Evolutionary conservation across 2,329 filamentous ascomycete species (phyloP), one percentile per base, ranked within the genome.

Genomic region (Didymella keratinophila): DNA sequence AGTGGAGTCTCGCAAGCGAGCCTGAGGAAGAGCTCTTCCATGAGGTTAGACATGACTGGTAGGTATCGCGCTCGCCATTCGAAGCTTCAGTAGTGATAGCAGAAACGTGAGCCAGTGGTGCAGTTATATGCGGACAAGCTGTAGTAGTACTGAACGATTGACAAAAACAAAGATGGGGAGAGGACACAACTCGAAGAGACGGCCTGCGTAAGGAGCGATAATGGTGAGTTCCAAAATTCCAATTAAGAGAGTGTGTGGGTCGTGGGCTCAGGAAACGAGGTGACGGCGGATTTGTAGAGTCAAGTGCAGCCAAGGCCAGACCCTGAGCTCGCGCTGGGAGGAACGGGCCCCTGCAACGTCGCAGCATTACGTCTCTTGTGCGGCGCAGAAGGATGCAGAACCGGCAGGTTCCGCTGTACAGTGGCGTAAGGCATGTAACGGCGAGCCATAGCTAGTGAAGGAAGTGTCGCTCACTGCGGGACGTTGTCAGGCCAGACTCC

Each of bases 1-100:
- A 62, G 58, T 9, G 58, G 55, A 50, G 58, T 61, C 25, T 58
- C 41, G 50, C 56, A 50, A n/a, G 56, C 57, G 8, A 62, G 57
- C 21, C 25, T 49, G 41, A 57, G 50, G 12, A 54, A 56, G 16
- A 56, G 49, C 5, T 60, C 56, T 7, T 61, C 47, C 27, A 44
- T 21, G 36, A 34, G 39, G 9, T 48, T 51, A 27, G 41, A 46
- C 58, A 60, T 65, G 41, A 28, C 27, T 37, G 25, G 9, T 23
- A 18, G 10, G 5, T 25, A 7, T 6, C 9, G 16, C 28, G 14
- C 30, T n/a, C 28, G 47, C 28, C 44, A 45, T 58, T 23, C 21
- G 28, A 20, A 25, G 2, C 25, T 23, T 9, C 23, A 6, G 18
- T 20, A 18, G 23, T 27, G 9, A 16, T 50, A 42, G 44, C 46